phyloP scores from a whole-genome alignment of 768 basidiomycete genomes.

The Dacryopinax spathularia region DNA sequence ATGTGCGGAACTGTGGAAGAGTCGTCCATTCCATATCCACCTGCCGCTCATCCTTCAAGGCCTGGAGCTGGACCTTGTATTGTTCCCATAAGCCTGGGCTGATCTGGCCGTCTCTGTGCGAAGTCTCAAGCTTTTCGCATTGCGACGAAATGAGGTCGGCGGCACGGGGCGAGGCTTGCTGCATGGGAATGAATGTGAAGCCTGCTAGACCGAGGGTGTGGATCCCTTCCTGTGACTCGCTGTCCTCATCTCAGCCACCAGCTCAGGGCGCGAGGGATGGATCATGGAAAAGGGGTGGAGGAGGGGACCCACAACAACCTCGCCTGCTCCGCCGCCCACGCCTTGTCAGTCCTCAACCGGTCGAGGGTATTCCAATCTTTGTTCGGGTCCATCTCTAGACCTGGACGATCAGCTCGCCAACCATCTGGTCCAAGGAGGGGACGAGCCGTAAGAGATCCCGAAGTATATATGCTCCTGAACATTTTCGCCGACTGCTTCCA shows the following conservation, averaged over 20 bases:
- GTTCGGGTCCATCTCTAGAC: neutral
- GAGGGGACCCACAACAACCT: neutral
- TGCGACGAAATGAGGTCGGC: slow-evolving; percentile 17
- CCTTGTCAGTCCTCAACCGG: neutral
- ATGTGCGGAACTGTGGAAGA: neutral
- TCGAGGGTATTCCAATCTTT: neutral
- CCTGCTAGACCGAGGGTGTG: slow-evolving; percentile 20
- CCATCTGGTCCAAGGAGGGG: neutral
- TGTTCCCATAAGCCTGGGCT: slow-evolving; percentile 30
- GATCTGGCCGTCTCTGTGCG: slow-evolving; percentile 15
- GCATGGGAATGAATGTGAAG: slow-evolving; percentile 17
- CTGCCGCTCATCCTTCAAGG: slow-evolving; percentile 17
- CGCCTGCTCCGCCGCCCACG: neutral
- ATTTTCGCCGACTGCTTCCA: slow-evolving; percentile 66
- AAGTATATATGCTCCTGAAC: slow-evolving; percentile 32
- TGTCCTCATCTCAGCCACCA: too few species aligned
- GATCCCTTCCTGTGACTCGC: slow-evolving; percentile 17
- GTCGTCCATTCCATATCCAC: slow-evolving; percentile 13
- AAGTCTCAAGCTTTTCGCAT: slow-evolving; percentile 14
- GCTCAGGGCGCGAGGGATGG: too few species aligned
- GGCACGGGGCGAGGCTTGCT: slow-evolving; percentile 15
- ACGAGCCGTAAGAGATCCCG: slow-evolving; percentile 11
- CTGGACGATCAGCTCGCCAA: neutral
- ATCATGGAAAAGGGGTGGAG: neutral
- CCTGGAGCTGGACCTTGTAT: slow-evolving; percentile 27